A percentile compares a stretch with the other conserved stretches of the same genome.
Conservation (phyloP, 2,329 filamentous ascomycete species). For the Apiospora marii region DNA sequence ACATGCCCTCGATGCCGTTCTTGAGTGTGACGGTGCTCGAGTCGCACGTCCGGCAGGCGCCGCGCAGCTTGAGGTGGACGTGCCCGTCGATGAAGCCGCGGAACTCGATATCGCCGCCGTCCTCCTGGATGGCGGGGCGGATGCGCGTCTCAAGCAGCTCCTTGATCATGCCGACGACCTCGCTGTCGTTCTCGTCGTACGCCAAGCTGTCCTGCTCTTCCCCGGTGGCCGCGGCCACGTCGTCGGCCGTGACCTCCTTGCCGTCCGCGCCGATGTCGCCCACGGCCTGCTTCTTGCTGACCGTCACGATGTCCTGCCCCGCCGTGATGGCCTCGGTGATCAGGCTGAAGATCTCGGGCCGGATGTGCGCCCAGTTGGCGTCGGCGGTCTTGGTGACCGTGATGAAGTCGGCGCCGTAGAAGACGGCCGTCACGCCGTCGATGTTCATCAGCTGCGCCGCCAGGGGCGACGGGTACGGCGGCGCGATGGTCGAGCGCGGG, state of each 20-base stretch:
- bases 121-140: conserved; percentile 93
- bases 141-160: conserved; percentile 95
- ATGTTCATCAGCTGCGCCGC: conserved; percentile 91
- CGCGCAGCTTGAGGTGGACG: conserved; percentile 86
- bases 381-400: conserved; percentile 91
- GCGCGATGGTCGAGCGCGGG: conserved; percentile 85
- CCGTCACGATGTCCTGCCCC: conserved; percentile 81
- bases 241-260: conserved; percentile 24
- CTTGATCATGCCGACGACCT: conserved; percentile 98
- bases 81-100: conserved; percentile 86
- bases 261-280: conserved; percentile 50
- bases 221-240: conserved; percentile 47
- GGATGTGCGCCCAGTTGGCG: conserved; percentile 92
- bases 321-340: conserved; percentile 92
- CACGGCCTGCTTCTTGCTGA: conserved; percentile 64
- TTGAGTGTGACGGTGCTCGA: conserved; percentile 96
- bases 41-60: conserved; percentile 94
- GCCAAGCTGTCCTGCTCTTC: conserved; percentile 80
- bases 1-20: conserved; percentile 98
- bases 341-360: conserved; percentile 92
- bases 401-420: conserved; percentile 95
- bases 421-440: conserved; percentile 93
- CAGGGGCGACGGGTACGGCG: conserved; percentile 89
- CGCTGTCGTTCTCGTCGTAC: conserved; percentile 89
- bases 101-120: conserved; percentile 97